Evolutionary conservation across 176 grass and related monocot genomes (phyloP), one percentile per base, ranked within the genome.

Genomic region (Pontederia crassipes): DNA sequence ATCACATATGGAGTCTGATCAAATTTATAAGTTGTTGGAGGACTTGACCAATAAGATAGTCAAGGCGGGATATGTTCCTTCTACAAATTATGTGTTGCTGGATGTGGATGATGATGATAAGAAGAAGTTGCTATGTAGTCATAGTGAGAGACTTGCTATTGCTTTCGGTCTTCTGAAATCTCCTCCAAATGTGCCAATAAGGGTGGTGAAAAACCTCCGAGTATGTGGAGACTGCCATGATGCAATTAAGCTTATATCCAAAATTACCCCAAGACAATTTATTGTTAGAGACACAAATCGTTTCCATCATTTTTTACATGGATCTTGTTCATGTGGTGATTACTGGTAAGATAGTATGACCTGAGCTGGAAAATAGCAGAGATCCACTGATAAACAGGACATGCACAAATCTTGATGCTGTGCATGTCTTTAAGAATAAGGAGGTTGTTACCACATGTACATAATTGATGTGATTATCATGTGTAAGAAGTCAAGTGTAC

Each of bases 61-160:
- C 10, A 32, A 12, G 17, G 69, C 48, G 52, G 69, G 69, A 11
- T 61, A 72, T 52, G 48, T 72, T 14, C 69, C 57, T 13, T 40
- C 58, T 15, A 72, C 46, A 52, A 29, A 72, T n/a, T 52, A 49
- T 53, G 57, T 61, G 57, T 52, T 61, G 57, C 69, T 61, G 51
- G 48, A 45, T 61, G 57, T 72, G 17, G 57, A 40, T 8, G 69
- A 51, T 4, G 57, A 61, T 32, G 69, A 72, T 8, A 72, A 72
- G 69, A 50, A 61, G 26, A 51, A 72, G 56, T 66, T 66, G 1
- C 64, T 66, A n/a, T 66, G 64, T 53, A 53, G 47, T 27, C 64
- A 66, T 17, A 69, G 67, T 15, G 67, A 69, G 54, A 69, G 67
- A 46, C 67, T 69, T 57, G 67, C 67, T 46, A 69, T 46, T 56